Conservation (phyloP, 2,329 filamentous ascomycete genomes). For the Paradendryphiella salina region DNA sequence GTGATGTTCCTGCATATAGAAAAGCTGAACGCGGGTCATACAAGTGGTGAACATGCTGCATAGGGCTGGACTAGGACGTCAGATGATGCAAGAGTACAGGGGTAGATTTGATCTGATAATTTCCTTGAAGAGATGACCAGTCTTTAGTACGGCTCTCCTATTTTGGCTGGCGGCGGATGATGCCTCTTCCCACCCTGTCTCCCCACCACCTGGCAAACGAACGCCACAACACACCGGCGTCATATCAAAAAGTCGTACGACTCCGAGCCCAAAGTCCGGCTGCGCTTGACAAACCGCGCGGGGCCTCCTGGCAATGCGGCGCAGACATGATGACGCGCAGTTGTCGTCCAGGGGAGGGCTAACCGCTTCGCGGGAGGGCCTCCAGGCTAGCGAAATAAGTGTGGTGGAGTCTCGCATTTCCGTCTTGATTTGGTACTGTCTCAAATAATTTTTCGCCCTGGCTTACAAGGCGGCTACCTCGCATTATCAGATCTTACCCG, state of each 20-base stretch:
- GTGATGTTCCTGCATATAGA: no score
- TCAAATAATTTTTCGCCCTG: constrained; percentile 3
- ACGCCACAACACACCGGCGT: neutral
- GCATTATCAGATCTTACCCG: constrained; percentile 18
- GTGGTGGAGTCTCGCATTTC: constrained; percentile 19
- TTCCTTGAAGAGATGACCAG: neutral
- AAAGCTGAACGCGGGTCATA: neutral
- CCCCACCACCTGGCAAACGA: neutral
- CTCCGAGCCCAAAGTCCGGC: neutral
- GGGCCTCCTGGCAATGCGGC: neutral
- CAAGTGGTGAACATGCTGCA: neutral
- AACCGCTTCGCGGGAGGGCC: constrained; percentile 10
- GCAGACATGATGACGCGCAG: constrained; percentile 1
- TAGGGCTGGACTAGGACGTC: constrained; percentile 1
- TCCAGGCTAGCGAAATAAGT: constrained; percentile 16
- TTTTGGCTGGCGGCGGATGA: constrained; percentile 1
- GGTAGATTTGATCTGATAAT: constrained; percentile 7
- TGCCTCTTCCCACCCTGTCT: neutral
- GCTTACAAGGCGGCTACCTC: constrained; percentile 12
- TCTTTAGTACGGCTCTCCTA: constrained; percentile 2
- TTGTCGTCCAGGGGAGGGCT: neutral
- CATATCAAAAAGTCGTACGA: neutral
- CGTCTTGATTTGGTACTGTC: constrained; percentile 12
- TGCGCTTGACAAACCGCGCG: constrained; percentile 16
- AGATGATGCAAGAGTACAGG: constrained; percentile 1